These are phyloP conservation scores for Backusella tarrabulga DNA, from an alignment of 192 early-diverging fungal genomes.

Conservation along the genomic window DNA sequence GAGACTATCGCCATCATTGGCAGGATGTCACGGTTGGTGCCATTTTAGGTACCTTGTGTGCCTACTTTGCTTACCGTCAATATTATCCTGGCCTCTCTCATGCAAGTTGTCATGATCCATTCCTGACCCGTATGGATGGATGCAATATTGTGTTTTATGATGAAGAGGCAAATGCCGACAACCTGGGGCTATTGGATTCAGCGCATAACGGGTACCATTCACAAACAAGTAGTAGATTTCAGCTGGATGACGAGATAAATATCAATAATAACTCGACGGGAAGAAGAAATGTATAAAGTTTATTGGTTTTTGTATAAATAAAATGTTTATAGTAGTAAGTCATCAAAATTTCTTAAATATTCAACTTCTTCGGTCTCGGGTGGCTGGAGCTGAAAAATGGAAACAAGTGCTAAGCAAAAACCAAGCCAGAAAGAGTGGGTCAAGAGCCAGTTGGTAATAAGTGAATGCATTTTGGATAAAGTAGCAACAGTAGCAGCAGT, in stretches of 20 bases:
- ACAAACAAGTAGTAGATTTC: neutral
- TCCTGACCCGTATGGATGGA: neutral
- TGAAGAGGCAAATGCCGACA: neutral
- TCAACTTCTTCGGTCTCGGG: neutral
- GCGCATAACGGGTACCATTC: neutral
- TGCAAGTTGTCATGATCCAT: neutral
- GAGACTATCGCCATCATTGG: slow-evolving; percentile 66
- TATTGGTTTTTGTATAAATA: neutral
- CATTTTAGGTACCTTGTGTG: slow-evolving; percentile 36
- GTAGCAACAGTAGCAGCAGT: neutral
- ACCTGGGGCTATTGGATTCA: neutral
- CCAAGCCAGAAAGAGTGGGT: neutral
- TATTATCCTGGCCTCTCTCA: slow-evolving; percentile 52
- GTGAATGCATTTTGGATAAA: neutral
- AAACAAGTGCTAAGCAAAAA: neutral
- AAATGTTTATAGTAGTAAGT: neutral
- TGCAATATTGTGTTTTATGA: neutral
- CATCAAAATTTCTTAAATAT: neutral
- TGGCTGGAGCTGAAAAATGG: neutral
- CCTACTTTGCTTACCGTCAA: slow-evolving; percentile 61
- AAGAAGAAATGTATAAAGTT: neutral
- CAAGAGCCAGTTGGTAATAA: neutral
- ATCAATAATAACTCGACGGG: neutral
- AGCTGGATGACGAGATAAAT: neutral
- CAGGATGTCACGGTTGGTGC: slow-evolving; percentile 60